Conservation (phyloP, 1,284 basidiomycete genomes). For the Heliocybe sulcata region DNA sequence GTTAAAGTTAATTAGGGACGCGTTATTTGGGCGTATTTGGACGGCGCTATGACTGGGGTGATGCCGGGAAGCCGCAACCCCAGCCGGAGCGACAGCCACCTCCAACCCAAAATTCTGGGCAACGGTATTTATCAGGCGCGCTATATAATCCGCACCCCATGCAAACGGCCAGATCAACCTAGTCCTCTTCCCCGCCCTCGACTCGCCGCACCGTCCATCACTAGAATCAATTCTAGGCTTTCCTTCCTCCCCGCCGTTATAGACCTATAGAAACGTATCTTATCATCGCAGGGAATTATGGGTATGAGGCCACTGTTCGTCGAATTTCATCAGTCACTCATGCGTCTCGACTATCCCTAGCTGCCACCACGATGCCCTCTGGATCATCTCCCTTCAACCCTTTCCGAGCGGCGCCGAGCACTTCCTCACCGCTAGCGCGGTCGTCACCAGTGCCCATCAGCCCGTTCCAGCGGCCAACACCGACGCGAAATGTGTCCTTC, state of each 20-base stretch:
- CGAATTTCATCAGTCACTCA: not conserved
- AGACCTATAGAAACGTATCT: not conserved
- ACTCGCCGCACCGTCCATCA: not conserved
- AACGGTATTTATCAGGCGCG: not conserved
- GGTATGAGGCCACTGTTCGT: not conserved
- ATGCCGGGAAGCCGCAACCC: not conserved
- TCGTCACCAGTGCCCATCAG: constrained; percentile 18
- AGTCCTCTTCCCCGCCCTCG: not conserved
- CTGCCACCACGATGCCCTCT: not conserved
- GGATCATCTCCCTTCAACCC: not conserved
- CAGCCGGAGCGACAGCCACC: not conserved
- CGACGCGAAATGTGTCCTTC: constrained; percentile 44
- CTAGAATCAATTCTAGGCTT: not conserved
- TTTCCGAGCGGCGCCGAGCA: constrained; percentile 16
- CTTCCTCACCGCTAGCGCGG: constrained; percentile 57
- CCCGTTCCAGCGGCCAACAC: constrained; percentile 20
- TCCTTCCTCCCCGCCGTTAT: not conserved
- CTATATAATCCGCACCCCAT: not conserved
- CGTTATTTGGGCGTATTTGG: not conserved
- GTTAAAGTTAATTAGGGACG: not conserved
- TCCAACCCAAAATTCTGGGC: not conserved
- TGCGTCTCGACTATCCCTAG: not conserved
- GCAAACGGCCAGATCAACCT: not conserved
- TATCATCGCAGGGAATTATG: not conserved
- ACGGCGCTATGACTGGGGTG: not conserved